Percentiles rank a stretch among this genome's conserved stretches.
Evolutionary conservation across 768 basidiomycete species (phyloP).

Genomic region (Crassisporium funariophilum): DNA sequence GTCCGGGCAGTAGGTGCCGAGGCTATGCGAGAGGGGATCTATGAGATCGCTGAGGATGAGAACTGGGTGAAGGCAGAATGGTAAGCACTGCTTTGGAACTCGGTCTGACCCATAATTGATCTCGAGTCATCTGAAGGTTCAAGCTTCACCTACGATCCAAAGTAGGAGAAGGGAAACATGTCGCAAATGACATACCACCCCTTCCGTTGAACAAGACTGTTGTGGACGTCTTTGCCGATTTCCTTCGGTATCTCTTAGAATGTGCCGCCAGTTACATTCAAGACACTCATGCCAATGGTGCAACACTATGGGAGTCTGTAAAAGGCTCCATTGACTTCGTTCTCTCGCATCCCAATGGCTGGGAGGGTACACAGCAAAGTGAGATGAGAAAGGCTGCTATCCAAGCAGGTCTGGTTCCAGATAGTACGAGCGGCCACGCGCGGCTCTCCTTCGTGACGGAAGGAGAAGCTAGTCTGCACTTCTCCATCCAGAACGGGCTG

Average conservation of each 20-base stretch:
- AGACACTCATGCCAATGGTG: conserved; percentile 46
- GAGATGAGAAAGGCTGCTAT: conserved; percentile 47
- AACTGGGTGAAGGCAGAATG: conserved; percentile 52
- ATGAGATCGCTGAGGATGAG: conserved; percentile 43
- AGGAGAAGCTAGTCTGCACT: conserved; percentile 57
- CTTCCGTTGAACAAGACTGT: conserved; percentile 45
- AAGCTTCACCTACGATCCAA: conserved; percentile 34
- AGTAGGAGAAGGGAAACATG: conserved; percentile 19
- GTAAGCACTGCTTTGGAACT: too few relatives aligned
- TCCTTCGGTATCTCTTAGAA: conserved; percentile 46
- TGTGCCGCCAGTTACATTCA: conserved; percentile 46
- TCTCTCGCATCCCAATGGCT: conserved; percentile 45
- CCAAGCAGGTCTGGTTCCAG: conserved; percentile 39
- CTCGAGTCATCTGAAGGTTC: conserved; percentile 27
- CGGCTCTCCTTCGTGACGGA: conserved; percentile 51
- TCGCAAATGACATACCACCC: conserved; percentile 39
- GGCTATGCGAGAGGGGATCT: conserved; percentile 38
- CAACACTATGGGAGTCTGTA: conserved; percentile 42
- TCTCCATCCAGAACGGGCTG: conserved; percentile 41
- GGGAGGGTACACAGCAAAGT: conserved; percentile 46
- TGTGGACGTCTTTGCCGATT: conserved; percentile 49
- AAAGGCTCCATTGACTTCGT: conserved; percentile 43
- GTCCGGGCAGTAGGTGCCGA: conserved; percentile 50
- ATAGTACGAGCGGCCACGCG: conserved; percentile 34
- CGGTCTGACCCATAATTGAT: not conserved